Evolutionary conservation across 495 filamentous ascomycete species (phyloP).

Genomic region (Hyphodiscus hymeniophilus): DNA sequence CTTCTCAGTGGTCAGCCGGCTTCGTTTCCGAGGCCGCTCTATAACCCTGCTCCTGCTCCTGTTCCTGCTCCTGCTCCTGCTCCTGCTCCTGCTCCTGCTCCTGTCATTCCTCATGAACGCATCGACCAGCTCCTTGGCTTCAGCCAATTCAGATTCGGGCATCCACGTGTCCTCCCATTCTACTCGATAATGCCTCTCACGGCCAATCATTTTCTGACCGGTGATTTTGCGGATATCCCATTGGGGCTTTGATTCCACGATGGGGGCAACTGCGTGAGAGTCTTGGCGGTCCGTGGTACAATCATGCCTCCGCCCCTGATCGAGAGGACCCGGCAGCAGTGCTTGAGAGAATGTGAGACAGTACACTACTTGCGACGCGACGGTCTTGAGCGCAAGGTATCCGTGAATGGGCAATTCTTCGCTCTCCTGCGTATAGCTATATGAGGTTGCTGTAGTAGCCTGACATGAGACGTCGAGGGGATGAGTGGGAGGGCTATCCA

Average conservation of each 20-base stretch:
- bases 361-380: no score
- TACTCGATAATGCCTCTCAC: constrained; percentile 3
- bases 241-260: not conserved
- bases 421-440: no score
- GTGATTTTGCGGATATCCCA: constrained; percentile 4
- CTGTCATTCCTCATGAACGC: not conserved
- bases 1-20: not conserved
- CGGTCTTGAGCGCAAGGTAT: no score
- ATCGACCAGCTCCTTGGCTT: constrained; percentile 6
- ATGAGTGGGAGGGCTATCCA: constrained; percentile 8
- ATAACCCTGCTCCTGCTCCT: not conserved
- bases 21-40: not conserved
- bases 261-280: no score
- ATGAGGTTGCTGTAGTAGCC: no score
- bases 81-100: not conserved
- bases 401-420: no score
- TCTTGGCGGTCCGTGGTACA: no score
- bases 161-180: constrained; percentile 5
- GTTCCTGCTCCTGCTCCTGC: not conserved
- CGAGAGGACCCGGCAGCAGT: not conserved
- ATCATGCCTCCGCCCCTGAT: constrained; percentile 2
- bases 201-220: constrained; percentile 6
- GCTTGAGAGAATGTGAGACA: constrained; percentile 20
- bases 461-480: no score
- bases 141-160: constrained; percentile 6